Evolutionary conservation across 768 basidiomycete genomes (phyloP).

Genomic region (Cytidiella melzeri): DNA sequence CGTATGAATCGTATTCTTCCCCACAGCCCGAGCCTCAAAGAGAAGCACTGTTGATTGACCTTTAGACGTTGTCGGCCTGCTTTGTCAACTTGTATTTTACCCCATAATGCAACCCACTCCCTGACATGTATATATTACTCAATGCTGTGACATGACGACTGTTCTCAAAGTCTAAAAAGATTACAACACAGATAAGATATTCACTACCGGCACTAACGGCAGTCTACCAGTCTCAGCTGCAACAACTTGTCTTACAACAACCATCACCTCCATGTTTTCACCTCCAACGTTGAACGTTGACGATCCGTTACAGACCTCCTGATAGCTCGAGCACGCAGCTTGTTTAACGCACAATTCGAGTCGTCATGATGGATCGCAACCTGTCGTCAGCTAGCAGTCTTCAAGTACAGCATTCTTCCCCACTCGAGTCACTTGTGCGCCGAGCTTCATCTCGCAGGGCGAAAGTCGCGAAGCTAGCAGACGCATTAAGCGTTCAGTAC

Average conservation of each 20-base stretch:
- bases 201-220: not conserved
- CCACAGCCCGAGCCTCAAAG: constrained; percentile 53
- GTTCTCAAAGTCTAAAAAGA: no score
- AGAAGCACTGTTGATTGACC: constrained; percentile 47
- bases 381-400: no score
- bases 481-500: constrained; percentile 8
- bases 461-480: constrained; percentile 13
- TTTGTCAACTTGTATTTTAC: not conserved
- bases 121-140: no score
- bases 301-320: not conserved
- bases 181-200: not conserved
- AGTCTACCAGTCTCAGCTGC: not conserved
- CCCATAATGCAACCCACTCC: not conserved
- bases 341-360: no score
- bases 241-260: no score
- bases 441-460: constrained; percentile 43
- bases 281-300: not conserved
- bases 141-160: no score
- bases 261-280: no score
- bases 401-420: constrained; percentile 35
- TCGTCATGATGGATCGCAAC: no score
- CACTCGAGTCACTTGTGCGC: constrained; percentile 52
- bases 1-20: constrained; percentile 43
- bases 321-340: no score
- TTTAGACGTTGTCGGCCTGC: constrained; percentile 18